A percentile compares a stretch with the other conserved stretches of the same genome.
Evolutionary conservation across 2,329 filamentous ascomycete genomes (phyloP).

Genomic region (Aspergillus arachidicola): DNA sequence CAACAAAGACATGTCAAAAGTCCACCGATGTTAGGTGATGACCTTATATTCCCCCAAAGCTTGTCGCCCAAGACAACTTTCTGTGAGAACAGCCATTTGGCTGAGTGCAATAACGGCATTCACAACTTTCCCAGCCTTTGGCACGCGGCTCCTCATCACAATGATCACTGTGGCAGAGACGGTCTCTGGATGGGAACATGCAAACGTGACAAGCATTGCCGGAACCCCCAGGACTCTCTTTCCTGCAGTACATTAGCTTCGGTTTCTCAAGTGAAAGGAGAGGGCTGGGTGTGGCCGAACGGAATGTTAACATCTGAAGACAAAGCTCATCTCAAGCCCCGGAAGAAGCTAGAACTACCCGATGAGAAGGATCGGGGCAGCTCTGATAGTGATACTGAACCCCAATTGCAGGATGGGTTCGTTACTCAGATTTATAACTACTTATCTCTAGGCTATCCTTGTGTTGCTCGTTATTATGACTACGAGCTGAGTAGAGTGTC

Average conservation of each 20-base stretch:
- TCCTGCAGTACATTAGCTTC: constrained; percentile 31
- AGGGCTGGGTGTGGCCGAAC: background rate
- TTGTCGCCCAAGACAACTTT: constrained; percentile 81
- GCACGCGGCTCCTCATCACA: constrained; percentile 68
- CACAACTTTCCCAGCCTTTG: constrained; percentile 66
- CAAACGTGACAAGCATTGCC: constrained; percentile 24
- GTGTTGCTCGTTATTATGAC: constrained; percentile 80
- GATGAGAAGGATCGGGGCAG: constrained; percentile 27
- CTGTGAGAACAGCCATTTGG: constrained; percentile 73
- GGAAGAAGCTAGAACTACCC: constrained; percentile 19
- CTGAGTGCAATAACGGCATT: constrained; percentile 55
- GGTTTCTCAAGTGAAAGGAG: background rate
- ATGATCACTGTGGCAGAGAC: constrained; percentile 37
- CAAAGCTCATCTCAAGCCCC: background rate
- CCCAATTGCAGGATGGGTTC: constrained; percentile 80
- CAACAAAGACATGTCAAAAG: constrained; percentile 62
- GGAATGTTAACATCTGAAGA: background rate
- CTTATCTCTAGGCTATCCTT: constrained; percentile 86
- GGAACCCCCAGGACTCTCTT: constrained; percentile 15
- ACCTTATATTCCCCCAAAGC: constrained; percentile 79
- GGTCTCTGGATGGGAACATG: constrained; percentile 49
- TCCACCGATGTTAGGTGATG: constrained; percentile 85
- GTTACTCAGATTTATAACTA: constrained; percentile 98
- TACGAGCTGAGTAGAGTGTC: constrained; percentile 83
- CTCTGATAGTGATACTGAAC: constrained; percentile 51